These are phyloP conservation scores for Diddensiella santjacobensis DNA, from an alignment of 805 yeast genomes.

Conservation along the genomic window DNA sequence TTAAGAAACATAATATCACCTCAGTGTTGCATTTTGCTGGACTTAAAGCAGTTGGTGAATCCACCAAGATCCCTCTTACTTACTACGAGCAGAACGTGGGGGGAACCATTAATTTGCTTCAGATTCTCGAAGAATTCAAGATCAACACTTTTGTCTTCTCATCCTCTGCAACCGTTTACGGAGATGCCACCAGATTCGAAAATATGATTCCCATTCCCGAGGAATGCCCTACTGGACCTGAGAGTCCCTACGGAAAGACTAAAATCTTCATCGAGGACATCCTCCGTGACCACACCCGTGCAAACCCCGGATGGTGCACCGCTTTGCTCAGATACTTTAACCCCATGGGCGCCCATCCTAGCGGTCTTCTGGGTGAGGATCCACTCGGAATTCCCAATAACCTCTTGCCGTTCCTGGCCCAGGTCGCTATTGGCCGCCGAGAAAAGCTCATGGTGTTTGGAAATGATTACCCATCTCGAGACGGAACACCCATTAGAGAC, in stretches of 20 bases:
- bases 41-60: conserved; percentile 79
- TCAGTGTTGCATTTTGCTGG: conserved; percentile 80
- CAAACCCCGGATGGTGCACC: conserved; percentile 35
- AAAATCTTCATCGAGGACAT: conserved; percentile 63
- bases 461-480: conserved; percentile 63
- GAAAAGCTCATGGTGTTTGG: conserved; percentile 68
- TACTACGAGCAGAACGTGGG: conserved; percentile 66
- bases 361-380: conserved; percentile 77
- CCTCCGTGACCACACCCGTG: conserved; percentile 48
- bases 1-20: conserved; percentile 45
- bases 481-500: conserved; percentile 80
- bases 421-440: conserved; percentile 70
- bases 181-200: conserved; percentile 69
- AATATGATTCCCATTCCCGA: conserved; percentile 79
- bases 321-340: conserved; percentile 76
- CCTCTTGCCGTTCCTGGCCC: conserved; percentile 69
- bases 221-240: conserved; percentile 67
- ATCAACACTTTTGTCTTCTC: conserved; percentile 63
- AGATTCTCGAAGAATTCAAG: conserved; percentile 45
- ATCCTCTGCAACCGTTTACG: conserved; percentile 80
- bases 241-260: conserved; percentile 75
- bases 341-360: conserved; percentile 84
- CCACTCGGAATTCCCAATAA: conserved; percentile 76
- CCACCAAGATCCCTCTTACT: conserved; percentile 59
- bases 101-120: conserved; percentile 59